Percentiles rank a stretch among this genome's conserved stretches.
phyloP scores from a whole-genome alignment of 108 stramenopile species.

The Cyclostephanos invisitatus region DNA sequence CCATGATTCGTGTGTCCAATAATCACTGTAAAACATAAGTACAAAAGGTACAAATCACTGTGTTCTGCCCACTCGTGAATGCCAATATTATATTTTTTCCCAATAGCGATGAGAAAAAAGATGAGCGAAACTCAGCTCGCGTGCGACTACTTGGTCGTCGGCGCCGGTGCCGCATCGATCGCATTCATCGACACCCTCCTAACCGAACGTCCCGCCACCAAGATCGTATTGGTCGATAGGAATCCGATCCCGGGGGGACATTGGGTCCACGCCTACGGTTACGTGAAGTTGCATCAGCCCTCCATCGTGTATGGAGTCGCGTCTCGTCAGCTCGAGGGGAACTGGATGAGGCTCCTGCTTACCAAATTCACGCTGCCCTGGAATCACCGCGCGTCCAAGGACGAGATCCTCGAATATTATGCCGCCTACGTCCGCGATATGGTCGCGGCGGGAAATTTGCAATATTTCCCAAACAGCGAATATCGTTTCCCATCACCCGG shows the following conservation, averaged over 20 bases:
- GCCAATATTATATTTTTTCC: too few species aligned
- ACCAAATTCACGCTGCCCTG: conserved; percentile 26
- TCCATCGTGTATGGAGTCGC: conserved; percentile 32
- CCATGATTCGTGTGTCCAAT: too few species aligned
- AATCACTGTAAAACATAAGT: too few species aligned
- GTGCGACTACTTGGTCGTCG: conserved; percentile 47
- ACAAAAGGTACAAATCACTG: too few species aligned
- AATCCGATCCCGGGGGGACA: conserved; percentile 33
- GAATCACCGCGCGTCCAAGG: conserved; percentile 29
- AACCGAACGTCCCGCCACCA: conserved; percentile 10
- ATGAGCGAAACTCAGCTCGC: conserved; percentile 8
- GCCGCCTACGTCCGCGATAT: conserved; percentile 6
- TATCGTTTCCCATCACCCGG: conserved; percentile 24
- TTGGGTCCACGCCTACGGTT: conserved; percentile 38
- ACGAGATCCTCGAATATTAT: conserved; percentile 33
- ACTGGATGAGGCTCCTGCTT: conserved; percentile 26
- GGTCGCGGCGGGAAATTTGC: conserved; percentile 14
- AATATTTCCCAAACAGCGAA: conserved; percentile 17
- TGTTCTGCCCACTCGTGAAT: too few species aligned
- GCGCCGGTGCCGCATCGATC: conserved; percentile 39
- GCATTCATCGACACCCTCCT: conserved; percentile 43
- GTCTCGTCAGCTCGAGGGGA: conserved; percentile 28
- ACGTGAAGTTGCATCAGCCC: conserved; percentile 40
- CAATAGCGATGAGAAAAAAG: too few species aligned
- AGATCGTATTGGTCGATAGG: conserved; percentile 35